These are phyloP conservation scores for Cubamyces lactineus DNA, from an alignment of 768 basidiomycete species.

Conservation along the genomic window DNA sequence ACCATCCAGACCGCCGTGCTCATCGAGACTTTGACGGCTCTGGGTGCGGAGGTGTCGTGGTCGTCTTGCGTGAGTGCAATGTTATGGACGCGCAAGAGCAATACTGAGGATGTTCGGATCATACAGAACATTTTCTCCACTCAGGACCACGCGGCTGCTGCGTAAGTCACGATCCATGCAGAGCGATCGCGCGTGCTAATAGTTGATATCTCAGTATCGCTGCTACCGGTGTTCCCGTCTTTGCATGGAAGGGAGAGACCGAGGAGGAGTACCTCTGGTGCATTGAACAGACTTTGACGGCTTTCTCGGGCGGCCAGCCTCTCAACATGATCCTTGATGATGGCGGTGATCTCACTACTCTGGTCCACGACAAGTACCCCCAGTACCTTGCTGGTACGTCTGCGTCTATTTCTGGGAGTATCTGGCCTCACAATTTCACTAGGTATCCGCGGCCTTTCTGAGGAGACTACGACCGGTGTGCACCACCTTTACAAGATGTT, in stretches of 20 bases:
- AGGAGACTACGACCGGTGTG: conserved; percentile 99
- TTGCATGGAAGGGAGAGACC: conserved; percentile 99
- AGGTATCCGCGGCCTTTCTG: conserved; percentile 93
- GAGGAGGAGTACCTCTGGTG: conserved; percentile 99
- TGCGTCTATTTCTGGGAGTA: not conserved
- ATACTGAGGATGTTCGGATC: not conserved
- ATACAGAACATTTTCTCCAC: conserved; percentile 97
- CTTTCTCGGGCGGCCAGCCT: conserved; percentile 82
- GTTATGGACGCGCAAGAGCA: not conserved
- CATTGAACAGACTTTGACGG: conserved; percentile 91
- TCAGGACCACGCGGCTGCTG: conserved; percentile 98
- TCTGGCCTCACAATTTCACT: conserved; percentile 9
- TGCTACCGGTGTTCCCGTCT: conserved; percentile 97
- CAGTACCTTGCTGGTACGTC: conserved; percentile 75
- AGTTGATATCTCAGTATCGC: conserved; percentile 67
- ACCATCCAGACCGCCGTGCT: conserved; percentile 98
- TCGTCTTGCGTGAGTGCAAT: conserved; percentile 82
- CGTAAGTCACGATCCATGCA: conserved; percentile 52
- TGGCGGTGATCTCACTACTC: conserved; percentile 92
- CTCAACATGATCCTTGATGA: conserved; percentile 99
- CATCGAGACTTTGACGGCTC: conserved; percentile 94
- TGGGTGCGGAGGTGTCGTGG: conserved; percentile 98
- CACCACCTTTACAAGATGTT: conserved; percentile 99
- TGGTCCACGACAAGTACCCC: conserved; percentile 97
- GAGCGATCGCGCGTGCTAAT: conserved; percentile 1